A percentile compares a stretch with the other conserved stretches of the same genome.
phyloP scores from a whole-genome alignment of 2,329 filamentous ascomycete species.

The Bipolaris cookei region DNA sequence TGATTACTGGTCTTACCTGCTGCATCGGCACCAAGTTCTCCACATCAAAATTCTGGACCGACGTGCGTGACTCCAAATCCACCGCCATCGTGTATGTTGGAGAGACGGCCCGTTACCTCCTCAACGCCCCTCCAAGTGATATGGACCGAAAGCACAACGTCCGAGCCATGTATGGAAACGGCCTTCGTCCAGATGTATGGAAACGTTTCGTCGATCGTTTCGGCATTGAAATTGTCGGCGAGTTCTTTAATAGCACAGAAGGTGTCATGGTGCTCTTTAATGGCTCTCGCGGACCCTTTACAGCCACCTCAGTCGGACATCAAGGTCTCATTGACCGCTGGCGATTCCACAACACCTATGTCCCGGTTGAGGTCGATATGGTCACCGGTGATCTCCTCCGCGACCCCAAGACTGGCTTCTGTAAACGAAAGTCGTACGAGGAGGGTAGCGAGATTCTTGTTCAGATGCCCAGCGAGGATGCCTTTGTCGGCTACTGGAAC shows the following conservation, averaged over 20 bases:
- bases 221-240: slow-evolving; percentile 66
- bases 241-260: slow-evolving; percentile 82
- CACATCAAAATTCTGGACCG: slow-evolving; percentile 72
- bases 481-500: slow-evolving; percentile 73
- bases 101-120: slow-evolving; percentile 75
- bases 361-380: slow-evolving; percentile 73
- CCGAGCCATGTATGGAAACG: slow-evolving; percentile 69
- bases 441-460: slow-evolving; percentile 79
- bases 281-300: slow-evolving; percentile 65
- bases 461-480: slow-evolving; percentile 61
- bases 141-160: slow-evolving; percentile 66
- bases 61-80: slow-evolving; percentile 70
- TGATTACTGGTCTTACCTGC: slow-evolving; percentile 63
- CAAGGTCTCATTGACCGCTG: slow-evolving; percentile 68
- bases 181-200: slow-evolving; percentile 73
- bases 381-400: slow-evolving; percentile 71
- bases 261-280: slow-evolving; percentile 70
- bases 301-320: slow-evolving; percentile 70
- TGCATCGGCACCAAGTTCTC: slow-evolving; percentile 73
- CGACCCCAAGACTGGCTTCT: slow-evolving; percentile 72
- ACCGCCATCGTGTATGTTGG: slow-evolving; percentile 80
- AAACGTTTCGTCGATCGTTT: slow-evolving; percentile 68
- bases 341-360: slow-evolving; percentile 60
- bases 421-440: slow-evolving; percentile 66
- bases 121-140: slow-evolving; percentile 69